phyloP scores from a whole-genome alignment of 306 rosid genomes.

The Gynostemma pentaphyllum region DNA sequence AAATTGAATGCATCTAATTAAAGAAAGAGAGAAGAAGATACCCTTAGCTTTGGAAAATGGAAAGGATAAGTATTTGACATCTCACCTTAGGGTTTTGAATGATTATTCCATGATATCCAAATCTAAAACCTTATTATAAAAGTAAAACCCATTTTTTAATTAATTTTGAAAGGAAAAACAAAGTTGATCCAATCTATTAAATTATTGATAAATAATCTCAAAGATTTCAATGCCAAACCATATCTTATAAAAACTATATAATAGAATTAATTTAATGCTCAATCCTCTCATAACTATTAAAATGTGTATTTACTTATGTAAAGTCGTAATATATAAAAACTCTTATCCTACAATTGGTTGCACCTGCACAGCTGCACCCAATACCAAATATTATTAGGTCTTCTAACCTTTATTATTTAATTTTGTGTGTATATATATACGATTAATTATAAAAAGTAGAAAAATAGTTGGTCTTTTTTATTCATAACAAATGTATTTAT shows the following conservation, averaged over 20 bases:
- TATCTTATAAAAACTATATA: constrained; percentile 7
- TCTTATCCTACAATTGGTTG: not conserved
- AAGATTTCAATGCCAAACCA: constrained; percentile 11
- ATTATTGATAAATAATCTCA: constrained; percentile 6
- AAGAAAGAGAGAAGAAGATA: not conserved
- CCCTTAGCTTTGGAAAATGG: constrained; percentile 8
- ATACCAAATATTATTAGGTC: constrained; percentile 3
- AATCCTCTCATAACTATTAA: not conserved
- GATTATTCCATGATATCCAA: constrained; percentile 10
- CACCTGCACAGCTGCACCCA: constrained; percentile 8
- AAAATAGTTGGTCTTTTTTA: no score
- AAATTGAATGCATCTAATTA: constrained; percentile 12
- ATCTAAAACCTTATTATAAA: constrained; percentile 4
- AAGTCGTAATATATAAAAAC: not conserved
- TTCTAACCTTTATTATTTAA: not conserved
- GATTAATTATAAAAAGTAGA: no score
- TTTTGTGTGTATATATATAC: not conserved
- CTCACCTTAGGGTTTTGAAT: not conserved
- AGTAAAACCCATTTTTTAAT: not conserved
- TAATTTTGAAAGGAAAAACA: not conserved
- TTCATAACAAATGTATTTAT: no score
- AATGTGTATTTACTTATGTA: not conserved
- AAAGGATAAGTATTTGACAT: not conserved
- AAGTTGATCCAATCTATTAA: constrained; percentile 5
- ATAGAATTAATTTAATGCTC: not conserved